These are phyloP conservation scores for Colletotrichum sp. DNA, from an alignment of 2,329 filamentous ascomycete genomes.

Conservation along the genomic window DNA sequence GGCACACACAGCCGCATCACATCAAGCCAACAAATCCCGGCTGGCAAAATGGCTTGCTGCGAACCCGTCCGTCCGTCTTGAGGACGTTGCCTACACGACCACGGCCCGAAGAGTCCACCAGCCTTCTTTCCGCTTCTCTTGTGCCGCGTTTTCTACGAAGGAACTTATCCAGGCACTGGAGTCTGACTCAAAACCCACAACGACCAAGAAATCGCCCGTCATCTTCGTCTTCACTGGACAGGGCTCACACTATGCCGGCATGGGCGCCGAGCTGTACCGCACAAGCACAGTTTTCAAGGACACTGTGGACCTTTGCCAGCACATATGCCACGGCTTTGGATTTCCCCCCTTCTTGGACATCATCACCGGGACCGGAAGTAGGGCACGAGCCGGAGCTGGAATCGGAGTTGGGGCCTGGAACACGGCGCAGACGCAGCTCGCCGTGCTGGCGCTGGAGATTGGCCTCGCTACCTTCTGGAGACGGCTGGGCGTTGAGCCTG, in stretches of 20 bases:
- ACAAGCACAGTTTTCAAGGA: slow-evolving; percentile 30
- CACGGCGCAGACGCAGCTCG: slow-evolving; percentile 37
- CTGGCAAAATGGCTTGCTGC: neutral
- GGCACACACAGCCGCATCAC: neutral
- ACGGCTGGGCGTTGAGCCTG: slow-evolving; percentile 31
- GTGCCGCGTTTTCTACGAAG: neutral
- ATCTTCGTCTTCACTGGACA: slow-evolving; percentile 45
- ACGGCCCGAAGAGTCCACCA: slow-evolving; percentile 1
- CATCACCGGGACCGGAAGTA: slow-evolving; percentile 29
- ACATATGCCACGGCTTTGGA: slow-evolving; percentile 30
- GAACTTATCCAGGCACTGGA: neutral
- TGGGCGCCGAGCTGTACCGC: slow-evolving; percentile 33
- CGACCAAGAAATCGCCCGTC: slow-evolving; percentile 20
- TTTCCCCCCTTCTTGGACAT: slow-evolving; percentile 44
- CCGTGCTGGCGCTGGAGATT: slow-evolving; percentile 37
- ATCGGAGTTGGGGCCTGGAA: neutral
- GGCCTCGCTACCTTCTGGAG: slow-evolving; percentile 35
- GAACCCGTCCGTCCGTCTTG: neutral
- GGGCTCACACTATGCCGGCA: slow-evolving; percentile 34
- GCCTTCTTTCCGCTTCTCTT: neutral
- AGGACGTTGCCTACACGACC: neutral
- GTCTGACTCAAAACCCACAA: neutral
- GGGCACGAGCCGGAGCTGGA: neutral
- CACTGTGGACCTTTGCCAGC: slow-evolving; percentile 37
- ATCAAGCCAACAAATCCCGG: neutral